Percentiles rank a stretch among this genome's conserved stretches.
Conservation (phyloP, 768 basidiomycete species). For the Tulasnella sp. region DNA sequence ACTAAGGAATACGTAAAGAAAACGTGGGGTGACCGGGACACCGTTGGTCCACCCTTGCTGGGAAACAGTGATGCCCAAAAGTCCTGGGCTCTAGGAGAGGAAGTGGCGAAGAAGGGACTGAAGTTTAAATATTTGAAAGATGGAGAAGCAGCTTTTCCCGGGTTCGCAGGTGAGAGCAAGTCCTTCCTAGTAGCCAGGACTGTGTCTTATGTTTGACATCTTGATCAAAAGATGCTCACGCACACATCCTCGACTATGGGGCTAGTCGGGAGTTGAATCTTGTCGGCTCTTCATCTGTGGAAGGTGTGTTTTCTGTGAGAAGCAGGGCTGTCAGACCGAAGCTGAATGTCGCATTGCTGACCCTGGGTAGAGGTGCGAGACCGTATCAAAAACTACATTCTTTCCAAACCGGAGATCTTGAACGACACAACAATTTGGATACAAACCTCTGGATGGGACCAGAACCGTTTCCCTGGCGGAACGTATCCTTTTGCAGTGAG, state of each 20-base stretch:
- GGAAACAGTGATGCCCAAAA: neutral
- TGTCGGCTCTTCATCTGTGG: constrained; percentile 51
- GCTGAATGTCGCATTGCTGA: neutral
- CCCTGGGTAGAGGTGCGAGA: constrained; percentile 54
- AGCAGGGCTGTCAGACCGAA: neutral
- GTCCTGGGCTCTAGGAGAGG: neutral
- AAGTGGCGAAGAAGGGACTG: constrained; percentile 33
- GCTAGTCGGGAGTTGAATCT: constrained; percentile 64
- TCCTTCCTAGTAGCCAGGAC: constrained; percentile 9
- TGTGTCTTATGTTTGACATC: constrained; percentile 5
- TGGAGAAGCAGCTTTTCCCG: constrained; percentile 63
- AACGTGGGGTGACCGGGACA: constrained; percentile 33
- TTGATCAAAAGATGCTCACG: constrained; percentile 61
- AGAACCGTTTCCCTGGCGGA: constrained; percentile 51
- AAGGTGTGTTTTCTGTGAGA: constrained; percentile 43
- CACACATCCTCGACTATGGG: constrained; percentile 71
- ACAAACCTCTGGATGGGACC: constrained; percentile 90
- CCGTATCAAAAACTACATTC: constrained; percentile 56
- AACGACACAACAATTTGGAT: constrained; percentile 63
- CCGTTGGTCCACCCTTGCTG: constrained; percentile 23
- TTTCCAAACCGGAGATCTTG: constrained; percentile 52
- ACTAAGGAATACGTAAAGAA: constrained; percentile 48
- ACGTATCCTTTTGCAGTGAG: constrained; percentile 70
- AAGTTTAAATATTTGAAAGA: constrained; percentile 49
- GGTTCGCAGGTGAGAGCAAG: constrained; percentile 54